Evolutionary conservation across 2,329 filamentous ascomycete species (phyloP).

Genomic region (Elsinoe batatas): DNA sequence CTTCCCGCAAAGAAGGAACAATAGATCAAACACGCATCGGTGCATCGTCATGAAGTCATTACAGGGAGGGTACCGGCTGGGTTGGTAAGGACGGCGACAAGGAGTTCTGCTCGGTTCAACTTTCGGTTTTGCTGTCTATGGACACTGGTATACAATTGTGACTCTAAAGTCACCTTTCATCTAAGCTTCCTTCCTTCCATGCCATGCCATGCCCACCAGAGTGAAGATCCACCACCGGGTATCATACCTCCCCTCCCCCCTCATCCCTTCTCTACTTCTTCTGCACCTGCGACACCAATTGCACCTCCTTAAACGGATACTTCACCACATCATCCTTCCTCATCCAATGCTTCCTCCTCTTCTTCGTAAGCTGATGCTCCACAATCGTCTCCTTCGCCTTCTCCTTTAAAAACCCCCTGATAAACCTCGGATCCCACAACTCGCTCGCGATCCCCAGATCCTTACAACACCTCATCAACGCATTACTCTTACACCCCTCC

Average conservation of each 20-base stretch:
- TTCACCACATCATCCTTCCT: conserved; percentile 69
- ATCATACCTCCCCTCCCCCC: neutral
- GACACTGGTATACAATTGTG: neutral
- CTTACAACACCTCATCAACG: conserved; percentile 96
- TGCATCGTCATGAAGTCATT: conserved; percentile 11
- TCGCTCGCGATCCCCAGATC: conserved; percentile 90
- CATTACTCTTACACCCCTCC: conserved; percentile 96
- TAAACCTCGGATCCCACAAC: conserved; percentile 90
- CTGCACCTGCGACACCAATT: neutral
- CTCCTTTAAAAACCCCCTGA: conserved; percentile 68
- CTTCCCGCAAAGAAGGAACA: conserved; percentile 24
- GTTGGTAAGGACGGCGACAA: neutral
- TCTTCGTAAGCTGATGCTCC: conserved; percentile 78
- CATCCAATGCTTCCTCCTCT: conserved; percentile 77
- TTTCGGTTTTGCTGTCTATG: neutral
- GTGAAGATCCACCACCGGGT: neutral
- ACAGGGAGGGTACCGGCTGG: neutral
- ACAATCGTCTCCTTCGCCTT: conserved; percentile 76
- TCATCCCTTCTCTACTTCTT: neutral
- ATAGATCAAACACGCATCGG: conserved; percentile 5
- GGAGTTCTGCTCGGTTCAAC: conserved; percentile 2
- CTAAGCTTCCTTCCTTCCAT: neutral
- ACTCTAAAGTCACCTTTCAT: neutral
- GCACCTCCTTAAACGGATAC: conserved; percentile 50
- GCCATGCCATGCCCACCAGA: neutral